Base-by-base conservation (phyloP, 345 rosid genomes). In the Laguncularia racemosa region DNA sequence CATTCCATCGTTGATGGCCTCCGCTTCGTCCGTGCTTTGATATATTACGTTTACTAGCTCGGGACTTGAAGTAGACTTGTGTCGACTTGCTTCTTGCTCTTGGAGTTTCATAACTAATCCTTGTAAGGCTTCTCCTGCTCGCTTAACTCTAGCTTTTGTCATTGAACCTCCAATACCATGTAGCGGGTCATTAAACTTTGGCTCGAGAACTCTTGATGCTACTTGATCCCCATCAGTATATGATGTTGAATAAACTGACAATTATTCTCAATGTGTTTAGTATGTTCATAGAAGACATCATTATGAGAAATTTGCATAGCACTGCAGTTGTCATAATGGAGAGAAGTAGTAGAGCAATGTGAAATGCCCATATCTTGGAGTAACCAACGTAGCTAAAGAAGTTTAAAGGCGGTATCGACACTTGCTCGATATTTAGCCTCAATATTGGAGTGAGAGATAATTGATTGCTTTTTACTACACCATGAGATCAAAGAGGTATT, bases 181-280 rank as follows among this genome's bases (percentile, higher is more conserved):
- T n/a, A n/a, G n/a, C n/a, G n/a, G n/a, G n/a, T n/a, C n/a, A n/a
- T n/a, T n/a, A n/a, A n/a, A n/a, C n/a, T n/a, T n/a, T n/a, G n/a
- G n/a, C n/a, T n/a, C n/a, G n/a, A n/a, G n/a, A n/a, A n/a, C n/a
- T n/a, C n/a, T n/a, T n/a, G n/a, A n/a, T n/a, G n/a, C n/a, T n/a
- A n/a, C n/a, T n/a, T 33, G 40, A 7, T 33, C 3, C 55, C 55
- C 12, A 15, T 11, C 2, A 54, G 44, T 14, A 54, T 26, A 28
- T 26, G 45, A 12, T 54, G 57, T 5, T 17, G 46, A 14, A 54
- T 54, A 12, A 54, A 54, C 18, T 54, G 45, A 18, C 45, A 33
- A 54, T 54, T 45, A 14, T 7, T 33, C 45, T 54, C 45, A 54
- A 54, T 54, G 28, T 54, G 57, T 44, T 54, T 33, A 17, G 57